A percentile compares a stretch with the other conserved stretches of the same genome.
Conservation (phyloP, 2,329 filamentous ascomycete genomes). For the Claviceps monticola region DNA sequence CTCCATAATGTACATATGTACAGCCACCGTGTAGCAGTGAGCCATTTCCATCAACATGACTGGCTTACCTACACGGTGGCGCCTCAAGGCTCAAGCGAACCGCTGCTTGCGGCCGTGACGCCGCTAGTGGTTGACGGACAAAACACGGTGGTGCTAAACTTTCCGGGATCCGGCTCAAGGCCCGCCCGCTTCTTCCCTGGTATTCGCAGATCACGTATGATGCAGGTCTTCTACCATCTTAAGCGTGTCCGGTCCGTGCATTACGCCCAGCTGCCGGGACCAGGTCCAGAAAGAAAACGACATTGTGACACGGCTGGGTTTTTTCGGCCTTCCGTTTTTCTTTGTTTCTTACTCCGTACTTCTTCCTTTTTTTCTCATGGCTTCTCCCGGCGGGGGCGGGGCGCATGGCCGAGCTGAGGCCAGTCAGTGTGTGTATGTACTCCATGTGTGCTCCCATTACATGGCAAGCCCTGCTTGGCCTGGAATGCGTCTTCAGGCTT, state of each 20-base stretch:
- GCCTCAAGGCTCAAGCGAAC: conserved; percentile 1
- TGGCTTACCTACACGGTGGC: conserved; percentile 1
- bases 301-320: not conserved
- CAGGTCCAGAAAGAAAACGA: not conserved
- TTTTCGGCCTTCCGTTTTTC: not conserved
- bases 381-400: not conserved
- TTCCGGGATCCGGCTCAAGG: conserved; percentile 8
- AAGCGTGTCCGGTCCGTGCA: conserved; percentile 4
- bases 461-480: not conserved
- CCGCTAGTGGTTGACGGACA: not conserved
- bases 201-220: conserved; percentile 8
- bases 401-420: not conserved
- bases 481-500: not conserved
- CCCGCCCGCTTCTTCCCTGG: not conserved
- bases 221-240: conserved; percentile 9
- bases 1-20: not conserved
- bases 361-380: not conserved
- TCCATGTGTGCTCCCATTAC: too few species aligned
- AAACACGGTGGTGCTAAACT: not conserved
- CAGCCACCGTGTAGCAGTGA: not conserved
- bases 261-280: not conserved
- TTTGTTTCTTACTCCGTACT: not conserved
- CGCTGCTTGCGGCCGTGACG: conserved; percentile 7
- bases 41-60: not conserved
- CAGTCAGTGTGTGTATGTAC: not conserved